Evolutionary conservation across 1,284 basidiomycete genomes (phyloP), one percentile per base, ranked within the genome.

Genomic region (Malassezia arunalokei): DNA sequence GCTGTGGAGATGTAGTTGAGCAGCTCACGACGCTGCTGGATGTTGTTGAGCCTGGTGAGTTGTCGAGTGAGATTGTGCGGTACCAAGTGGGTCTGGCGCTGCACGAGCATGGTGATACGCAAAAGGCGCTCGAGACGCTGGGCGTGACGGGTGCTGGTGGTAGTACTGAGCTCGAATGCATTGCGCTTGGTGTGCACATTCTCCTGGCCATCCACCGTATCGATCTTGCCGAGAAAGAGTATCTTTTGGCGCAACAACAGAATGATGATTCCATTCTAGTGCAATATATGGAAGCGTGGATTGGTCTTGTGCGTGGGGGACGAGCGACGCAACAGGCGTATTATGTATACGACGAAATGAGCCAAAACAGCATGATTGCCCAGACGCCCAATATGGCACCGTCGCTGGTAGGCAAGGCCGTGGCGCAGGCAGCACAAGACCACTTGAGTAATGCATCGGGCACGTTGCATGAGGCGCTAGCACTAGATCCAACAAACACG

Each of bases 291-390:
- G 70, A 73, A 51, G 70, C 70, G 1, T 68, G 65, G 65, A 58
- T 73, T 15, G 70, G 67, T 5, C 56, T 73, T 2, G 56, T 57
- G 33, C 56, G 58, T 27, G 70, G 70, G 14, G 70, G 70, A 0
- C 50, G 68, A 0, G 31, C 60, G n/a, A 63, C 68, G 2, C 70
- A 73, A 33, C 70, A 73, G 43, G 68, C 70, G 1, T 73, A 64
- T 54, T 73, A 73, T 44, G 68, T 73, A 3, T 73, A 66, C 51
- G 70, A 73, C 41, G 70, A 73, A 54, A 46, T 73, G 17, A 65
- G 66, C n/a, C 66, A 68, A 46, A 66, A 63, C 44, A 65, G 66
- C 0, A 30, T 32, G 7, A 49, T 58, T 1, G 58, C 59, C 0
- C 57, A 60, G 1, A 60, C 61, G 8, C 17, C 43, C 30, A 61